These are phyloP conservation scores for Cucumis sativus DNA, from an alignment of 306 rosid genomes.

Conservation along the genomic window DNA sequence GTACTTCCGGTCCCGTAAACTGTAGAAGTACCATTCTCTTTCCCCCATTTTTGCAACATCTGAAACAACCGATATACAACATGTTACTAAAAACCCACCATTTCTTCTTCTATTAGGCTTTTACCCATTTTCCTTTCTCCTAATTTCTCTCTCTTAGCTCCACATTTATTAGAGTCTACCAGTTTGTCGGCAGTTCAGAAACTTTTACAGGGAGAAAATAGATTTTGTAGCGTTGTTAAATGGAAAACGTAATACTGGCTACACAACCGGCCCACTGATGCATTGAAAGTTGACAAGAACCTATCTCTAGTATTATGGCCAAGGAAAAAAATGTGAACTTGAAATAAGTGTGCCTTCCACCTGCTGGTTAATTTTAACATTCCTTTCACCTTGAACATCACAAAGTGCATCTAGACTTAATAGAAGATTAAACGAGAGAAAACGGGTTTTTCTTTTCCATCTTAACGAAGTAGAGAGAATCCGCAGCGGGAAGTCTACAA, in stretches of 20 bases:
- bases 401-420: neutral
- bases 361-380: neutral
- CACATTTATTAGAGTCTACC: neutral
- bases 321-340: neutral
- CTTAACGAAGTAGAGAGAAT: neutral
- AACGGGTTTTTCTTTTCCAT: neutral
- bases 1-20: slow-evolving; percentile 66
- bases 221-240: neutral
- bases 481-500: neutral
- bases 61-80: neutral
- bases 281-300: neutral
- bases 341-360: neutral
- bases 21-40: slow-evolving; percentile 72
- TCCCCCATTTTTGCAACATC: slow-evolving; percentile 76
- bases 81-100: neutral
- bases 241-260: neutral
- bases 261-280: neutral
- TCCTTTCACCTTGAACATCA: neutral
- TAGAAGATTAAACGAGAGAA: neutral
- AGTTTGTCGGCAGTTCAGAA: neutral
- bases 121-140: neutral
- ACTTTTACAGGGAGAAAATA: neutral
- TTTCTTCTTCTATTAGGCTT: neutral
- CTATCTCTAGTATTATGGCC: neutral
- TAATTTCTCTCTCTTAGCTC: neutral